These are phyloP conservation scores for Euclidium syriacum DNA, from an alignment of 345 rosid genomes.

Conservation along the genomic window DNA sequence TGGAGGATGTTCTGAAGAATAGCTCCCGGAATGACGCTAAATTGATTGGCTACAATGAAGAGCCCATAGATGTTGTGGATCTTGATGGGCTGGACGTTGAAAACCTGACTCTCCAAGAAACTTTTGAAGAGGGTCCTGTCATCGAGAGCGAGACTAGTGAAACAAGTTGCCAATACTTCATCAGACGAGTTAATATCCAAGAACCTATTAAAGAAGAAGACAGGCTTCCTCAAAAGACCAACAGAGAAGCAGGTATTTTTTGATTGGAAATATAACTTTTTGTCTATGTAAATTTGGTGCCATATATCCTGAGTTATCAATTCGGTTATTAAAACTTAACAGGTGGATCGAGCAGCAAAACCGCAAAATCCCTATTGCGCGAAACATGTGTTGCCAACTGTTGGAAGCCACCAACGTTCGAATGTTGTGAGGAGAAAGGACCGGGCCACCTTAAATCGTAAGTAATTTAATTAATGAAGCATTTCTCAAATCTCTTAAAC, in stretches of 20 bases:
- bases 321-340: background rate
- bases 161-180: constrained; percentile 11
- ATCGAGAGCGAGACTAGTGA: constrained; percentile 9
- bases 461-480: constrained; percentile 27
- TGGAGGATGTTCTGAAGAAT: constrained; percentile 55
- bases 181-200: constrained; percentile 19
- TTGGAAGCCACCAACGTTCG: constrained; percentile 69
- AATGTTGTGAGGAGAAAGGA: constrained; percentile 72
- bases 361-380: constrained; percentile 55
- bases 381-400: constrained; percentile 64
- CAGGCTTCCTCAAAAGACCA: constrained; percentile 11
- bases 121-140: constrained; percentile 2
- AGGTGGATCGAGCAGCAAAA: constrained; percentile 36
- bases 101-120: constrained; percentile 30
- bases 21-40: constrained; percentile 47
- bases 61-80: constrained; percentile 42
- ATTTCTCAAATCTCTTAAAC: constrained; percentile 1
- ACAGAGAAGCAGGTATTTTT: constrained; percentile 20
- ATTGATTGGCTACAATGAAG: constrained; percentile 82
- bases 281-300: background rate
- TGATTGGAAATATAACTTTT: background rate
- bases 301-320: constrained; percentile 4
- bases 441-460: constrained; percentile 68
- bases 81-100: constrained; percentile 22
- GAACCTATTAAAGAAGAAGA: constrained; percentile 14